A percentile compares a stretch with the other conserved stretches of the same genome.
Conservation (phyloP, 495 filamentous ascomycete species). For the Xylaria intraflava region DNA sequence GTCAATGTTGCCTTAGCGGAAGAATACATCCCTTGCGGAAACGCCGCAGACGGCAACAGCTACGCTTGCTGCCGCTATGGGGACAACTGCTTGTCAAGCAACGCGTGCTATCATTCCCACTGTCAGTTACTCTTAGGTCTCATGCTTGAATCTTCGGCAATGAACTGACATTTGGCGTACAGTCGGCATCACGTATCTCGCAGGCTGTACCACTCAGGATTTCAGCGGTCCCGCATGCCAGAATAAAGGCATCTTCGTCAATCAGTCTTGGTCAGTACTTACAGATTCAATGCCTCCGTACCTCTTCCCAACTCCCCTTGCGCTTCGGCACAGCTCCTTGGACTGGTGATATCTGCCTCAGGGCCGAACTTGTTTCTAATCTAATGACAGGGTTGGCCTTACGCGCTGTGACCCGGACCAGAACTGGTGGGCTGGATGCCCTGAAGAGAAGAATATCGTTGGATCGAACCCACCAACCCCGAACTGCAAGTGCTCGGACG, state of each 20-base stretch:
- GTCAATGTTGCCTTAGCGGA: background rate
- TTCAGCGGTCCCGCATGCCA: conserved; percentile 20
- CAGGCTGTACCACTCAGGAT: conserved; percentile 24
- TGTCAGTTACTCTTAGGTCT: conserved; percentile 6
- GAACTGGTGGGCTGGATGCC: conserved; percentile 17
- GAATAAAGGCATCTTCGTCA: conserved; percentile 14
- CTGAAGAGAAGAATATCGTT: conserved; percentile 9
- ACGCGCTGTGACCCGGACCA: conserved; percentile 20
- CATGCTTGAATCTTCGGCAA: background rate
- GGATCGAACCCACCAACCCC: conserved; percentile 10
- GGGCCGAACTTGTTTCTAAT: background rate
- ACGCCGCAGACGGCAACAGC: conserved; percentile 23
- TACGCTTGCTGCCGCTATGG: conserved; percentile 22
- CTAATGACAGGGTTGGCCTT: conserved; percentile 15
- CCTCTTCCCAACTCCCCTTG: background rate
- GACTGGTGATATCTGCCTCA: background rate
- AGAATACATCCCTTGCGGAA: conserved; percentile 33
- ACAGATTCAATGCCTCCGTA: background rate
- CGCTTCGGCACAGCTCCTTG: too few relatives aligned
- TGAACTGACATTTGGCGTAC: background rate
- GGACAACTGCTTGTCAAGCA: conserved; percentile 16
- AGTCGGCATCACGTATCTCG: conserved; percentile 24
- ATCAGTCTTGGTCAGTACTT: conserved; percentile 19
- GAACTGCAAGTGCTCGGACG: conserved; percentile 18
- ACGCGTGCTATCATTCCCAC: conserved; percentile 15